phyloP scores from a whole-genome alignment of 1,139 yeast species.

The Petasospora fabianii region DNA sequence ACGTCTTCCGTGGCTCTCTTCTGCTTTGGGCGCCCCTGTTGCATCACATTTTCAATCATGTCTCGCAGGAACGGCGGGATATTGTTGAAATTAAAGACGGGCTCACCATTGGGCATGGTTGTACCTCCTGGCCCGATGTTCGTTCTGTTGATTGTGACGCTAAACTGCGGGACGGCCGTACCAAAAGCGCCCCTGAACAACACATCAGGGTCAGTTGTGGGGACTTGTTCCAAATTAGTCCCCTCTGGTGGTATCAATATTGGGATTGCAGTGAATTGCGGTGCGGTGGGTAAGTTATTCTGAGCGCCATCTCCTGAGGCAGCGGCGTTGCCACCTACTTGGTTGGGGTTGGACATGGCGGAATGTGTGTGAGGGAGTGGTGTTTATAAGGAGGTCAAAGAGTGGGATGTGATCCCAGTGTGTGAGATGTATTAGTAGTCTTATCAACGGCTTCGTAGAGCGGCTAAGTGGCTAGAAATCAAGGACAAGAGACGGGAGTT shows the following conservation, averaged over 20 bases:
- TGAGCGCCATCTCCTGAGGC: too few species aligned
- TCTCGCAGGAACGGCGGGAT: slow-evolving; percentile 17
- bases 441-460: too few species aligned
- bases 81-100: slow-evolving; percentile 17
- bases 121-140: slow-evolving; percentile 15
- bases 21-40: too few species aligned
- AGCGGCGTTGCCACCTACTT: too few species aligned
- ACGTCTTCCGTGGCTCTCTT: slow-evolving; percentile 21
- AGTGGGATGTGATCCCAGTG: too few species aligned
- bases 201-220: slow-evolving; percentile 15
- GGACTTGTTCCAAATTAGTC: slow-evolving; percentile 12
- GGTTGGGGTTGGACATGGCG: too few species aligned
- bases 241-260: slow-evolving; percentile 12
- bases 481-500: too few species aligned
- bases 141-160: slow-evolving; percentile 19
- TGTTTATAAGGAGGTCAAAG: too few species aligned
- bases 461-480: too few species aligned
- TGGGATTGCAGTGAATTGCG: slow-evolving; percentile 5
- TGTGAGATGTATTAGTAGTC: too few species aligned
- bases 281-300: too few species aligned
- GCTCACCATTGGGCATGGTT: slow-evolving; percentile 13
- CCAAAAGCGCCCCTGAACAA: slow-evolving; percentile 20
- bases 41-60: slow-evolving; percentile 13
- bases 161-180: slow-evolving; percentile 15
- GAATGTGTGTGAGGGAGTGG: too few species aligned